These are phyloP conservation scores for Hymenoscyphus linearis DNA, from an alignment of 2,329 filamentous ascomycete species.

Conservation along the genomic window DNA sequence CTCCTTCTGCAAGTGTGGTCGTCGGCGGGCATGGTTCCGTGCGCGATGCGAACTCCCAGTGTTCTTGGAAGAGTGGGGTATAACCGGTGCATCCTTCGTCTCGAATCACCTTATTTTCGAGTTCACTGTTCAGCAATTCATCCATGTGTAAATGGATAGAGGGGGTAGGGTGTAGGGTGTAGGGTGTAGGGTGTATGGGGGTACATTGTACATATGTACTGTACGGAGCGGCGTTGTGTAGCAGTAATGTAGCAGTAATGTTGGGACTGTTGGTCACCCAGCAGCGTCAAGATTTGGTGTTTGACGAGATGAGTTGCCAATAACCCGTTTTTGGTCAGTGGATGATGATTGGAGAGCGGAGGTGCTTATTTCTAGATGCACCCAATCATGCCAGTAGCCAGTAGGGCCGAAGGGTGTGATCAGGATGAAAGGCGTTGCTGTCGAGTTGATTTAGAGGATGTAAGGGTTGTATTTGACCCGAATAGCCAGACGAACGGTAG, in stretches of 20 bases:
- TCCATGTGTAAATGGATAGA: background rate
- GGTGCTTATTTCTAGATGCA: background rate
- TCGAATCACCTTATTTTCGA: background rate
- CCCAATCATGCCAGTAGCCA: background rate
- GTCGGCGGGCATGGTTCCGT: background rate
- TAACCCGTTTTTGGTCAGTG: background rate
- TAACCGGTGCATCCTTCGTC: background rate
- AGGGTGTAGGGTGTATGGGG: background rate
- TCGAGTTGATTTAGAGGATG: background rate
- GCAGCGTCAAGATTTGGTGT: background rate
- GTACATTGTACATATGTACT: conserved; percentile 1
- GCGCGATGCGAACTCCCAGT: background rate
- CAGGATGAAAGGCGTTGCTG: background rate
- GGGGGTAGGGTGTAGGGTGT: background rate
- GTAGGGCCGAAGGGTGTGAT: background rate
- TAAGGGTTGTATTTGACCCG: background rate
- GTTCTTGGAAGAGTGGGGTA: background rate
- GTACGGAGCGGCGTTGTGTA: background rate
- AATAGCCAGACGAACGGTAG: conserved; percentile 1
- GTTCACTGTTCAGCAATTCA: background rate
- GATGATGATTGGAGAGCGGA: background rate
- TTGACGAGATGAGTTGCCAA: background rate
- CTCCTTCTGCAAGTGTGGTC: background rate
- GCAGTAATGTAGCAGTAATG: background rate
- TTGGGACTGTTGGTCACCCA: background rate